phyloP scores from a whole-genome alignment of 208 protist species.

The Trichomonas vaginalis region DNA sequence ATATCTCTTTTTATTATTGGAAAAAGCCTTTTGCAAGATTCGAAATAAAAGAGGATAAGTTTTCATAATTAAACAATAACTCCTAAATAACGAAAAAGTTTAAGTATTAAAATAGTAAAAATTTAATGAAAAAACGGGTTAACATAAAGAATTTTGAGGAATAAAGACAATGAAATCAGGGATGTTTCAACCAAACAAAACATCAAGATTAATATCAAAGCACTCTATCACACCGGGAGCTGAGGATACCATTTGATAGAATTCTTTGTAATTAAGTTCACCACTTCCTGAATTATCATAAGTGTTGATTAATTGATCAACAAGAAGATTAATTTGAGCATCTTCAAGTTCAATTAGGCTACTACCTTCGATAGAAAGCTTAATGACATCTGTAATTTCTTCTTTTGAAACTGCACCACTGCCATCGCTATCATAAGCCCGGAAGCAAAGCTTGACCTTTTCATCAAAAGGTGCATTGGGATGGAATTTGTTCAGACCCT shows the following conservation, averaged over 20 bases:
- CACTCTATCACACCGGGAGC: background rate
- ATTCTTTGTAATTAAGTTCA: background rate
- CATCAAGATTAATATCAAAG: background rate
- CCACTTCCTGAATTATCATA: background rate
- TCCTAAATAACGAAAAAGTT: no score
- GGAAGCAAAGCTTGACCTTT: background rate
- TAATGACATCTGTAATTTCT: background rate
- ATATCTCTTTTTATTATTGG: no score
- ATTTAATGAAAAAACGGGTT: no score
- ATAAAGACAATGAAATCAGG: no score
- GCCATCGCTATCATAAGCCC: background rate
- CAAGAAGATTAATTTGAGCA: background rate
- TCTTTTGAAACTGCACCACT: background rate
- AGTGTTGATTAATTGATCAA: background rate
- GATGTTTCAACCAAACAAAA: background rate
- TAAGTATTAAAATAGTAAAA: no score
- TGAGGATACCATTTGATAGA: background rate
- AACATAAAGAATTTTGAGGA: no score
- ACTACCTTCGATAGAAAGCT: background rate
- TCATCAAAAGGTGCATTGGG: background rate
- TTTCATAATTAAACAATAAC: no score
- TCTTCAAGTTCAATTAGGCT: background rate
- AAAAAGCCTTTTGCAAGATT: no score
- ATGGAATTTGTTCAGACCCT: background rate
- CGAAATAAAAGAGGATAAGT: no score